Evolutionary conservation across 768 basidiomycete species (phyloP).

Genomic region (Suillus placidus): DNA sequence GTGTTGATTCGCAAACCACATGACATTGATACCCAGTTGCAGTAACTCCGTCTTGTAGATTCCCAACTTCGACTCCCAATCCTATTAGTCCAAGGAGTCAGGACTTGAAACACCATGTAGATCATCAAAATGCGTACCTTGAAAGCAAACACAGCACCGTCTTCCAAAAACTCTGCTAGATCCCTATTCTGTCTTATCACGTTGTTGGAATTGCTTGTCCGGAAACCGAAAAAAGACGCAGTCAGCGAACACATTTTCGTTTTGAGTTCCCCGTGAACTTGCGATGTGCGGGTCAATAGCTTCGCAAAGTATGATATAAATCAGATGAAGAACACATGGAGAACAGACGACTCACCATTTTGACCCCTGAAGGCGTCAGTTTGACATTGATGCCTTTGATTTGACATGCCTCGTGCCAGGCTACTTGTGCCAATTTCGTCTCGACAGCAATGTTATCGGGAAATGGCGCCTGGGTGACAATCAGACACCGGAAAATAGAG

Average conservation of each 20-base stretch:
- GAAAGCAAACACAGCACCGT: constrained; percentile 9
- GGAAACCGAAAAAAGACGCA: constrained; percentile 8
- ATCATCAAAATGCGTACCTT: neutral
- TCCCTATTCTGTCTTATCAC: constrained; percentile 9
- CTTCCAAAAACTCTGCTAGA: constrained; percentile 8
- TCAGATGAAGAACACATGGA: neutral
- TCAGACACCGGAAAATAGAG: constrained; percentile 3
- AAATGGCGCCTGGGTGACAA: constrained; percentile 19
- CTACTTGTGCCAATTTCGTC: constrained; percentile 7
- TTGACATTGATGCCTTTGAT: constrained; percentile 2
- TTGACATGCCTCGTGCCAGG: constrained; percentile 7
- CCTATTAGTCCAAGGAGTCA: neutral
- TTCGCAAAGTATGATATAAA: neutral
- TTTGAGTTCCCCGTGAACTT: constrained; percentile 14
- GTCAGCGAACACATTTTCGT: constrained; percentile 8
- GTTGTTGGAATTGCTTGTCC: neutral
- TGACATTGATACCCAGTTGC: constrained; percentile 26
- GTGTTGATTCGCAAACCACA: constrained; percentile 30
- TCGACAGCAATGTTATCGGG: constrained; percentile 17
- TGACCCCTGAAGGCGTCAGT: constrained; percentile 1
- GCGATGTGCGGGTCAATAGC: constrained; percentile 9
- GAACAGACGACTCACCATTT: neutral
- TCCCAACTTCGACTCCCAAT: constrained; percentile 15
- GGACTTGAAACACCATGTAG: neutral
- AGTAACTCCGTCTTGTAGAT: constrained; percentile 29